These are phyloP conservation scores for Yamadazyma endophytica DNA, from an alignment of 805 yeast species.

Conservation along the genomic window DNA sequence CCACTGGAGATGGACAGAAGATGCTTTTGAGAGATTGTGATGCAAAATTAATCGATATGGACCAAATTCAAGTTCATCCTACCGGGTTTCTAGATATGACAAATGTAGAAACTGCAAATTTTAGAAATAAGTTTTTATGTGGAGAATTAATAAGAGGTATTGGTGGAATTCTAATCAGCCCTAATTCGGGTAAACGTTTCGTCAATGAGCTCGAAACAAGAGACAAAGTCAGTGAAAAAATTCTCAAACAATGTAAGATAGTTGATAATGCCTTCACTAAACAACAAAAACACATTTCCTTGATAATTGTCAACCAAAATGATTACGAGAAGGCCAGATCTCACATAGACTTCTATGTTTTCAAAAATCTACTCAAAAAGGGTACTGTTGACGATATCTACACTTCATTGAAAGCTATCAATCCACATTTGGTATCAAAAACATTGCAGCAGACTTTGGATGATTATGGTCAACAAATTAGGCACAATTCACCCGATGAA, in stretches of 20 bases:
- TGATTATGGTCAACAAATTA: conserved; percentile 3
- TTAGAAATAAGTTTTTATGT: conserved; percentile 46
- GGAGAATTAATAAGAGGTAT: conserved; percentile 59
- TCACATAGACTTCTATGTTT: conserved; percentile 49
- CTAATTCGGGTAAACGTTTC: conserved; percentile 44
- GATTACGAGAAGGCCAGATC: conserved; percentile 42
- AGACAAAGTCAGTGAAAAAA: conserved; percentile 47
- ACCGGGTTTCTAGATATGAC: conserved; percentile 53
- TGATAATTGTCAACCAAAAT: conserved; percentile 34
- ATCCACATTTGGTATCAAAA: conserved; percentile 10
- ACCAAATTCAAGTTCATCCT: conserved; percentile 58
- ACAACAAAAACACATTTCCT: conserved; percentile 13
- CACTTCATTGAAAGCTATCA: conserved; percentile 9
- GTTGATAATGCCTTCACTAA: conserved; percentile 6
- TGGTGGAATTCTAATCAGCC: conserved; percentile 52
- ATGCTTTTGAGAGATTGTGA: conserved; percentile 41
- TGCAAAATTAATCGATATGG: conserved; percentile 53
- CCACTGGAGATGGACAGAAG: conserved; percentile 57
- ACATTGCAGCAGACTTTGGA: conserved; percentile 14
- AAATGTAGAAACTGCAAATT: conserved; percentile 17
- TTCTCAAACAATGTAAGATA: conserved; percentile 23
- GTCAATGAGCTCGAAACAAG: conserved; percentile 52
- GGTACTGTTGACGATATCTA: conserved; percentile 19
- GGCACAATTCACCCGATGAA: too few species aligned
- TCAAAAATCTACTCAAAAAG: conserved; percentile 20